Conservation (phyloP, 352 stramenopile genomes). For the Phytophthora crassamura region DNA sequence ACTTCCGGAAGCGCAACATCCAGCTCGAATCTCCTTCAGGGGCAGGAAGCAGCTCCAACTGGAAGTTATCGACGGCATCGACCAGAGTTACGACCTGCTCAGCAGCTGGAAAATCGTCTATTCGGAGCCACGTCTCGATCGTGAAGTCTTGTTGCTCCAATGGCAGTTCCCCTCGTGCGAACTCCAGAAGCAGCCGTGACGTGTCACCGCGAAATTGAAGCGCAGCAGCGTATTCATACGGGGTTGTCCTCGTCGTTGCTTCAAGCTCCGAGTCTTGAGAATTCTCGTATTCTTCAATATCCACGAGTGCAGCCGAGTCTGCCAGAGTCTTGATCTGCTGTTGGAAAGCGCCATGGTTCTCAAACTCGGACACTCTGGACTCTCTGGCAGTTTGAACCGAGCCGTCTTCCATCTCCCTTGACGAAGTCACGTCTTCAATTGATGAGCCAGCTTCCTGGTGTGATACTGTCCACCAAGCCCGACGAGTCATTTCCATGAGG, state of each 20-base stretch:
- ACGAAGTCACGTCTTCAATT: conserved; percentile 11
- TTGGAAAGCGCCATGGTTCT: conserved; percentile 10
- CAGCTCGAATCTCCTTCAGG: conserved; percentile 10
- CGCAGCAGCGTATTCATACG: conserved; percentile 35
- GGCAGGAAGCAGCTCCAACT: conserved; percentile 33
- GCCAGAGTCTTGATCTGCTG: conserved; percentile 7
- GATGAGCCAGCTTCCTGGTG: conserved; percentile 1
- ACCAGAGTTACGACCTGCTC: conserved; percentile 39
- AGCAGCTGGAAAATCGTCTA: conserved; percentile 22
- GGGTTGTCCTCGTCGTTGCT: background rate
- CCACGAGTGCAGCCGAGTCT: conserved; percentile 2
- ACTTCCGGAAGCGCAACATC: conserved; percentile 40
- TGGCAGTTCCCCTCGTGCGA: conserved; percentile 10
- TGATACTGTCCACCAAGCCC: conserved; percentile 8
- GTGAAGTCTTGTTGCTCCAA: conserved; percentile 43
- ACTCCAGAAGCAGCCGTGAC: conserved; percentile 37
- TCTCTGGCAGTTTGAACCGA: conserved; percentile 14
- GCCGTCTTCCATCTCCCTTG: conserved; percentile 8
- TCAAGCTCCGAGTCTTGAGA: background rate
- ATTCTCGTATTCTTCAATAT: background rate
- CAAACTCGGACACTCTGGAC: conserved; percentile 14
- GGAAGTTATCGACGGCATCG: conserved; percentile 42
- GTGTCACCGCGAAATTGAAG: conserved; percentile 30
- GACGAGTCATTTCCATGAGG: background rate
- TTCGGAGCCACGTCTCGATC: conserved; percentile 49